These are phyloP conservation scores for Perkinsus chesapeaki DNA, from an alignment of 169 alveolate species.

Conservation along the genomic window DNA sequence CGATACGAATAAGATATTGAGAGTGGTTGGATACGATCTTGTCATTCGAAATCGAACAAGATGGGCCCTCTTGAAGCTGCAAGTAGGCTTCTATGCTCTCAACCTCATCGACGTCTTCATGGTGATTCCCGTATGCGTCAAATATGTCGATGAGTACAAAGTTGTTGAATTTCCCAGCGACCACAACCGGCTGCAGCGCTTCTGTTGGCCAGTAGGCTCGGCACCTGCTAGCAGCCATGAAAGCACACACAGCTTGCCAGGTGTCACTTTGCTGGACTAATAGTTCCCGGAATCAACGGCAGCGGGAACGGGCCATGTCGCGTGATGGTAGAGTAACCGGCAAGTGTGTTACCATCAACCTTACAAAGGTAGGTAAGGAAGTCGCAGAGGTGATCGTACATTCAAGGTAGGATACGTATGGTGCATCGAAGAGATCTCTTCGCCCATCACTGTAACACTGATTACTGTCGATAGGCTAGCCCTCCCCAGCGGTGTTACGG, in stretches of 20 bases:
- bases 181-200: neutral
- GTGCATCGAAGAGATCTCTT: neutral
- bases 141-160: neutral
- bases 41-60: neutral
- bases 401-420: neutral
- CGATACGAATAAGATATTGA: neutral
- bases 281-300: neutral
- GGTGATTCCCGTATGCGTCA: neutral
- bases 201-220: neutral
- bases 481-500: neutral
- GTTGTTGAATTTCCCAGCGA: neutral
- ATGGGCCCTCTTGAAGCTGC: neutral
- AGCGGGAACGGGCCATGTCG: neutral
- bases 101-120: neutral
- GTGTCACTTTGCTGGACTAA: neutral
- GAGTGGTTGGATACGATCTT: neutral
- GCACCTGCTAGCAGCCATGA: neutral
- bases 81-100: neutral
- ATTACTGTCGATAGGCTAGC: neutral
- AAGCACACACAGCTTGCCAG: neutral
- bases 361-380: neutral
- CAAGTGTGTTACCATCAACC: neutral
- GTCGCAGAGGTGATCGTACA: neutral
- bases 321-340: neutral
- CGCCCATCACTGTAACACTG: neutral